Evolutionary conservation across 345 rosid species (phyloP).

Genomic region (Salix exigua): DNA sequence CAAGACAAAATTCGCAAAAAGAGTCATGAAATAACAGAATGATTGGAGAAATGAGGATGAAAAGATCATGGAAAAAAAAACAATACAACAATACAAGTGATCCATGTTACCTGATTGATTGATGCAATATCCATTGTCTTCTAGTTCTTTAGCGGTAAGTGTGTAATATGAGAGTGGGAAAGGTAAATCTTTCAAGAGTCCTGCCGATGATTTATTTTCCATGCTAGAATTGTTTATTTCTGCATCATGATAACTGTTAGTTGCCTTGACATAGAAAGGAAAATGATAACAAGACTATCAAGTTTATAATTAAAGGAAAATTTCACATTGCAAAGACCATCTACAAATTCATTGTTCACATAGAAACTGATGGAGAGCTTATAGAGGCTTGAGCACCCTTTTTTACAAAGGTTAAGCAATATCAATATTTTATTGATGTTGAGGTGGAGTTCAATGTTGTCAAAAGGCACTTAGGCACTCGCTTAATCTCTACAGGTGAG

Average conservation of each 20-base stretch:
- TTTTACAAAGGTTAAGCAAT: too few species aligned
- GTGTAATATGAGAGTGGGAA: conserved; percentile 74
- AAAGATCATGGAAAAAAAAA: not conserved
- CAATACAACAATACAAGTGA: not conserved
- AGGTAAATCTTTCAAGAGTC: conserved; percentile 61
- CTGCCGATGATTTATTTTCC: conserved; percentile 30
- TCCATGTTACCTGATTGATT: conserved; percentile 49
- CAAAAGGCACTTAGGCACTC: too few species aligned
- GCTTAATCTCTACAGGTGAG: too few species aligned
- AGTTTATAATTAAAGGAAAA: not conserved
- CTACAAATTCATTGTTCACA: not conserved
- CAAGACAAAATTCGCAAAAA: conserved; percentile 11
- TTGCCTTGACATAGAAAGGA: not conserved
- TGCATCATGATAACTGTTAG: conserved; percentile 24
- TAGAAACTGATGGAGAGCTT: not conserved
- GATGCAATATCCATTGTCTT: conserved; percentile 68
- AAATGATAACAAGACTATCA: not conserved
- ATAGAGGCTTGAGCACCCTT: not conserved
- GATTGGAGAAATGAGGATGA: not conserved
- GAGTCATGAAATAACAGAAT: conserved; percentile 11
- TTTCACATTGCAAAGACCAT: not conserved
- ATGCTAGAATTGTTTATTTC: conserved; percentile 22
- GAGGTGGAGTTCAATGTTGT: too few species aligned
- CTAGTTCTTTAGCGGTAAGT: conserved; percentile 65
- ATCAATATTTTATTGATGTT: too few species aligned